These are phyloP conservation scores for Phytopythium delawarense DNA, from an alignment of 352 stramenopile species.

Conservation along the genomic window DNA sequence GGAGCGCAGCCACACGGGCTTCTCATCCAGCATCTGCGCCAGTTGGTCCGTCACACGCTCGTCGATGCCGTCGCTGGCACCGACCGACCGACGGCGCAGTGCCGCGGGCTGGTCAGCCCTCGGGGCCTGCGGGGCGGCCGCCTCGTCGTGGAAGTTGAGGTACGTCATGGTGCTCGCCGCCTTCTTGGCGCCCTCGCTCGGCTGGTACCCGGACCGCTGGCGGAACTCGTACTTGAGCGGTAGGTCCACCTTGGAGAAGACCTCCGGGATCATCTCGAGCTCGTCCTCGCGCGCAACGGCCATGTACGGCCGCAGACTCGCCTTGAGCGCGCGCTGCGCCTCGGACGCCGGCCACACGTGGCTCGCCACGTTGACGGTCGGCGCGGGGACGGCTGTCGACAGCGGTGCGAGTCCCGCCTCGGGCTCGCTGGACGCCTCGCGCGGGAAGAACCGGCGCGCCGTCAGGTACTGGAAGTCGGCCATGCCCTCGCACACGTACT, in stretches of 20 bases:
- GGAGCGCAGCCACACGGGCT: conserved; percentile 71
- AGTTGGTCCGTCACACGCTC: conserved; percentile 57
- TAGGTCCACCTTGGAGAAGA: conserved; percentile 83
- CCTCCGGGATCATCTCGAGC: conserved; percentile 72
- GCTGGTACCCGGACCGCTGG: conserved; percentile 68
- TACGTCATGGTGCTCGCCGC: conserved; percentile 73
- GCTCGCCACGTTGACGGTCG: conserved; percentile 8
- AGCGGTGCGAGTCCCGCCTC: background rate
- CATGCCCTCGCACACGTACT: conserved; percentile 85
- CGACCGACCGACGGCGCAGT: conserved; percentile 38
- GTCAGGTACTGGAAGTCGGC: conserved; percentile 86
- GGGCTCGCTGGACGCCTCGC: conserved; percentile 10
- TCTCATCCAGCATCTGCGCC: conserved; percentile 48
- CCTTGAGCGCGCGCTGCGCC: conserved; percentile 39
- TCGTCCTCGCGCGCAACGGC: conserved; percentile 40
- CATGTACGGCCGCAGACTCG: conserved; percentile 58
- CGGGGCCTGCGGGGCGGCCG: conserved; percentile 36
- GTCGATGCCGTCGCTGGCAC: conserved; percentile 55
- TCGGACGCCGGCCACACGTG: conserved; percentile 39
- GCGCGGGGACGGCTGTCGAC: too few relatives aligned
- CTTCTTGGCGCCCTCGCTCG: conserved; percentile 52
- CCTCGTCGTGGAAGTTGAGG: conserved; percentile 74
- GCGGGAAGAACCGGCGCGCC: conserved; percentile 48
- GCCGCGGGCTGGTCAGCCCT: conserved; percentile 47
- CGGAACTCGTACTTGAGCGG: conserved; percentile 84